These are phyloP conservation scores for Penicillium sp. DNA, from an alignment of 2,329 filamentous ascomycete genomes.

Conservation along the genomic window DNA sequence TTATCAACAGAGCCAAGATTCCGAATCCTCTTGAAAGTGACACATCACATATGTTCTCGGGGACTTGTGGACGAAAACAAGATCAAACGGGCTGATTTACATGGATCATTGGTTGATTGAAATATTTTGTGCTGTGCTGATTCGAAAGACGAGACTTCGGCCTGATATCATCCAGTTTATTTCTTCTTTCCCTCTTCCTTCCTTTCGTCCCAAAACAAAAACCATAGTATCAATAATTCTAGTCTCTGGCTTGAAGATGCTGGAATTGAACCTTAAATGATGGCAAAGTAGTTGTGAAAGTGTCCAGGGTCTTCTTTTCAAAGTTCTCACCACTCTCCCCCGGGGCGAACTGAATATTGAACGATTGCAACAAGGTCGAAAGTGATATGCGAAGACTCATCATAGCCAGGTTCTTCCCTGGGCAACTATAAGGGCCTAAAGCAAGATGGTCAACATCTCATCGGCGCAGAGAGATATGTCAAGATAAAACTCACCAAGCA, in stretches of 20 bases:
- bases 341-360: neutral
- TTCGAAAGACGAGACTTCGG: no score
- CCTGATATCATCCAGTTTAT: no score
- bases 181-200: no score
- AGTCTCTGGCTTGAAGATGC: slow-evolving; percentile 2
- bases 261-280: neutral
- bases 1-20: no score
- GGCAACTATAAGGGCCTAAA: slow-evolving; percentile 30
- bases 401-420: slow-evolving; percentile 34
- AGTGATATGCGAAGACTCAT: slow-evolving; percentile 16
- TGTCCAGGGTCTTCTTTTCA: neutral
- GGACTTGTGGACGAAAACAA: no score
- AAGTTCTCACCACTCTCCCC: neutral
- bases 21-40: no score
- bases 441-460: neutral
- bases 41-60: no score
- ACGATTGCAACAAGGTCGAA: slow-evolving; percentile 1
- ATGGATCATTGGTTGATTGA: no score
- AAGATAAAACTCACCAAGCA: slow-evolving; percentile 11
- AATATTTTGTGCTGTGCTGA: no score
- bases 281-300: slow-evolving; percentile 5
- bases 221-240: neutral
- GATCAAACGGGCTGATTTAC: no score
- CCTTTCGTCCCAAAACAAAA: no score
- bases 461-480: neutral